Conservation (phyloP, 129 eudicot genomes). For the Glebionis coronaria region DNA sequence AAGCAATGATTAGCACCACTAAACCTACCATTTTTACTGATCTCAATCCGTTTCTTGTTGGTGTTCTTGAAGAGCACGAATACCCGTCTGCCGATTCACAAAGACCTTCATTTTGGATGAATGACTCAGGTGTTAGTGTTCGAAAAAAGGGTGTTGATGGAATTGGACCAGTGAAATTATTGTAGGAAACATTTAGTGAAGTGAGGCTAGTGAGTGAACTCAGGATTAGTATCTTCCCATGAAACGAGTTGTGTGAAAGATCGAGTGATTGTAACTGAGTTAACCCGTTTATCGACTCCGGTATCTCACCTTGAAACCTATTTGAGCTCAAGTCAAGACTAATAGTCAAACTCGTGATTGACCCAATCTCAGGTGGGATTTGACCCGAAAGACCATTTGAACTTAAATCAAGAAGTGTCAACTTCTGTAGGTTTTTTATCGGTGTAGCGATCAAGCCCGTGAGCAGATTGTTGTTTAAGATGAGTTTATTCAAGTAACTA, state of each 20-base stretch:
- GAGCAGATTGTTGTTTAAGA: slow-evolving; percentile 70
- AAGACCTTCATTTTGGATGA: slow-evolving; percentile 58
- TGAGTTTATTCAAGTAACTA: slow-evolving; percentile 87
- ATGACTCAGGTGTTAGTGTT: slow-evolving; percentile 66
- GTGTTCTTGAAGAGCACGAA: slow-evolving; percentile 57
- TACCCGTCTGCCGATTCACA: slow-evolving; percentile 74
- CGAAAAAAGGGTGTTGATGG: slow-evolving; percentile 79
- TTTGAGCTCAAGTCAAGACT: slow-evolving; percentile 85
- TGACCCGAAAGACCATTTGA: slow-evolving; percentile 67
- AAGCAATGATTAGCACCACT: slow-evolving; percentile 48
- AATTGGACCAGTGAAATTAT: slow-evolving; percentile 88
- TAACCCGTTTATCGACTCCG: slow-evolving; percentile 63
- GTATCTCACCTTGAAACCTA: slow-evolving; percentile 68
- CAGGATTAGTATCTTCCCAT: slow-evolving; percentile 63
- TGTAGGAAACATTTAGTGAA: slow-evolving; percentile 69
- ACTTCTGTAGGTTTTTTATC: slow-evolving; percentile 64
- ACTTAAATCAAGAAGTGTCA: slow-evolving; percentile 92
- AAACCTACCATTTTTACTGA: slow-evolving; percentile 56
- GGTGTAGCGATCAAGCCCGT: slow-evolving; percentile 65
- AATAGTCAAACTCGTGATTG: slow-evolving; percentile 73
- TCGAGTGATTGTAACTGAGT: slow-evolving; percentile 90
- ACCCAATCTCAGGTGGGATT: slow-evolving; percentile 78
- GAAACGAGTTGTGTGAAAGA: slow-evolving; percentile 65
- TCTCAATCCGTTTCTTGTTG: slow-evolving; percentile 36
- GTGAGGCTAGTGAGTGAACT: slow-evolving; percentile 81